Conservation (phyloP, 2,329 filamentous ascomycete species). For the Chrysoporthe deuterocubensis region DNA sequence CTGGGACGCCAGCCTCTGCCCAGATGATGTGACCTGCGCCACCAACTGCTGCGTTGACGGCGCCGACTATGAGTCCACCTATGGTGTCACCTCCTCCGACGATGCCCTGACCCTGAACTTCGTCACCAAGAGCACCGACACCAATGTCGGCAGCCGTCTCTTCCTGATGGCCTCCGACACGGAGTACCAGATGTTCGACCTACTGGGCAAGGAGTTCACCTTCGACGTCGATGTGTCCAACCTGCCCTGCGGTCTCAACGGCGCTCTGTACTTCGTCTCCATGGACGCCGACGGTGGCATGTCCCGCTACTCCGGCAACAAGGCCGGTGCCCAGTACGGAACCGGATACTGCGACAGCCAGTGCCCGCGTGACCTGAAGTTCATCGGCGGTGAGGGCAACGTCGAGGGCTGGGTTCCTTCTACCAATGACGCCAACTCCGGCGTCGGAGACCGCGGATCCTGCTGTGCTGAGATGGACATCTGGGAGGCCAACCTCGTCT, state of each 20-base stretch:
- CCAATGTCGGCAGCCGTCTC: constrained; percentile 59
- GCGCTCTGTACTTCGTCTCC: constrained; percentile 68
- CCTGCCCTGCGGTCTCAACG: constrained; percentile 72
- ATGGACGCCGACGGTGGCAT: constrained; percentile 64
- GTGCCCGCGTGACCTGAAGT: constrained; percentile 60
- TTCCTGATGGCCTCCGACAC: constrained; percentile 67
- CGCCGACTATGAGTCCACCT: constrained; percentile 49
- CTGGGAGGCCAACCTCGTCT: constrained; percentile 45
- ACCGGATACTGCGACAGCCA: constrained; percentile 62
- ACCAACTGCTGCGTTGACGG: constrained; percentile 51
- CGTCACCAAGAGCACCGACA: constrained; percentile 49
- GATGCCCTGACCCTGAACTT: constrained; percentile 55
- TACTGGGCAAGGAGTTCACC: constrained; percentile 71
- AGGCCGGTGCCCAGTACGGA: constrained; percentile 61
- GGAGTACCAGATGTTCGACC: constrained; percentile 67
- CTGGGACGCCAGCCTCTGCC: constrained; percentile 41
- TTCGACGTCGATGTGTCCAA: constrained; percentile 74
- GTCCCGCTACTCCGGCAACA: constrained; percentile 53
- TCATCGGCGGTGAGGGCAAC: constrained; percentile 59
- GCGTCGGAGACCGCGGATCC: constrained; percentile 48
- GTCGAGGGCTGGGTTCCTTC: constrained; percentile 50
- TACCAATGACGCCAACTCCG: constrained; percentile 52
- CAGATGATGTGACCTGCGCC: constrained; percentile 47
- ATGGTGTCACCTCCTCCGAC: constrained; percentile 50
- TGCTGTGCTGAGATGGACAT: constrained; percentile 59